Evolutionary conservation across 495 filamentous ascomycete species (phyloP), one percentile per base, ranked within the genome.

Genomic region (Neurospora africana): DNA sequence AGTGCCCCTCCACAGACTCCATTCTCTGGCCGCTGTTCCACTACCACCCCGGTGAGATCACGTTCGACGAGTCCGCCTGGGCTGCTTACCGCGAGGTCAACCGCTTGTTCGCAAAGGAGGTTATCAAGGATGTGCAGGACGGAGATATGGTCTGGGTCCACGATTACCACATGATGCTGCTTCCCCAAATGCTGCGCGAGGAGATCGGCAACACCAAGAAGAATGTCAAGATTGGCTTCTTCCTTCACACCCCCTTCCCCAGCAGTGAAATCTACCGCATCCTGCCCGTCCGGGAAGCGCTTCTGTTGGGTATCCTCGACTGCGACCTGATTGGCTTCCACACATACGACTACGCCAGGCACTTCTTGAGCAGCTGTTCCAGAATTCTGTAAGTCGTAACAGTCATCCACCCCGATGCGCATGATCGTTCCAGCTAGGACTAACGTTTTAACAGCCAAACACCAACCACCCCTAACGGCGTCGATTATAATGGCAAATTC

Each of bases 1-100:
- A 30, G 23, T 13, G 2, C 39, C n/a, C n/a, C 39, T 23, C 30
- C 21, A 21, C 76, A 97, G 94, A 98, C 79, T 92, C 91, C 2
- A 97, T 97, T 75, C 88, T 97, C 38, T 98, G 95, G 95, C 95
- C 95, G 5, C 89, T 97, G 15, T 93, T 98, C 78, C 95, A 97
- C 83, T 98, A 97, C 81, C 94, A 97, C 78, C 92, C 93, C 15
- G 93, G 93, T 68, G 95, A 98, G 83, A 93, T 97, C 69, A 91
- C 87, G 41, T 97, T 97, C 80, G 89, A 95, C 77, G 93, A 97
- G 79, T 89, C 86, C 9, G 88, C 92, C 5, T 97, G 95, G 94
- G 83, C 88, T 27, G 93, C 93, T 44, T 98, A 98, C 84, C 85
- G 86, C 68, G 89, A 93, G 73, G 94, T 94, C 23, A 98, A 97